Conservation (phyloP, 805 yeast species). For the Ogataea parapolymorpha region DNA sequence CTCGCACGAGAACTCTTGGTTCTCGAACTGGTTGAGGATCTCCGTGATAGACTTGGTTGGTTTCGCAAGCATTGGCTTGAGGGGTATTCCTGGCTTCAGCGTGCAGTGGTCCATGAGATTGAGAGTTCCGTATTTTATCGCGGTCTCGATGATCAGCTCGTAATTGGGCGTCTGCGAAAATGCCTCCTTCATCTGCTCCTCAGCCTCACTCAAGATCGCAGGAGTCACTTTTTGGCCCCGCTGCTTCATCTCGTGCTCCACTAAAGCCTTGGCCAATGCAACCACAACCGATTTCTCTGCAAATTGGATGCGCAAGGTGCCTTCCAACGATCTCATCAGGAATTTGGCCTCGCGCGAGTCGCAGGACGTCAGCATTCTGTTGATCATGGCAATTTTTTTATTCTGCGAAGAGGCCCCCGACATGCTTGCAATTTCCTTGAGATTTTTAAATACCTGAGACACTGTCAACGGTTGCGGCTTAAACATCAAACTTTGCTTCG, state of each 20-base stretch:
- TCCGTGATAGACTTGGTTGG: constrained; percentile 95
- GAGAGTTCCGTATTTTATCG: constrained; percentile 64
- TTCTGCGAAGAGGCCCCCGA: constrained; percentile 82
- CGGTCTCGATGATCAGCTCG: constrained; percentile 66
- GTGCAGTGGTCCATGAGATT: constrained; percentile 65
- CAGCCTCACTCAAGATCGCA: constrained; percentile 60
- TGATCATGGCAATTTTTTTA: constrained; percentile 73
- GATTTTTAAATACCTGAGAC: constrained; percentile 64
- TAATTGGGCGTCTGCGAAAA: constrained; percentile 90
- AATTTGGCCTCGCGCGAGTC: constrained; percentile 86
- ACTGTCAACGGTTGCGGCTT: constrained; percentile 81
- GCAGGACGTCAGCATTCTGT: constrained; percentile 81
- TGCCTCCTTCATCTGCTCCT: constrained; percentile 77
- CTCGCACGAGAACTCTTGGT: constrained; percentile 86
- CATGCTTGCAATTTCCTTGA: constrained; percentile 72
- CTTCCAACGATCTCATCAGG: constrained; percentile 85
- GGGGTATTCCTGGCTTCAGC: constrained; percentile 87
- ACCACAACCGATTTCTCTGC: constrained; percentile 91
- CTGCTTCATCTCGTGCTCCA: constrained; percentile 49
- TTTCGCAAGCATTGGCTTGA: constrained; percentile 97
- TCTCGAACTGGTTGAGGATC: constrained; percentile 83
- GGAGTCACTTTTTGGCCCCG: constrained; percentile 27
- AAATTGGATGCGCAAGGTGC: constrained; percentile 86
- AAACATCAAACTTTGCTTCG: constrained; percentile 89
- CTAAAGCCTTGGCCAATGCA: constrained; percentile 80